Evolutionary conservation across 179 eudicot genomes (phyloP), one percentile per base, ranked within the genome.

Genomic region (Gypsophila paniculata): DNA sequence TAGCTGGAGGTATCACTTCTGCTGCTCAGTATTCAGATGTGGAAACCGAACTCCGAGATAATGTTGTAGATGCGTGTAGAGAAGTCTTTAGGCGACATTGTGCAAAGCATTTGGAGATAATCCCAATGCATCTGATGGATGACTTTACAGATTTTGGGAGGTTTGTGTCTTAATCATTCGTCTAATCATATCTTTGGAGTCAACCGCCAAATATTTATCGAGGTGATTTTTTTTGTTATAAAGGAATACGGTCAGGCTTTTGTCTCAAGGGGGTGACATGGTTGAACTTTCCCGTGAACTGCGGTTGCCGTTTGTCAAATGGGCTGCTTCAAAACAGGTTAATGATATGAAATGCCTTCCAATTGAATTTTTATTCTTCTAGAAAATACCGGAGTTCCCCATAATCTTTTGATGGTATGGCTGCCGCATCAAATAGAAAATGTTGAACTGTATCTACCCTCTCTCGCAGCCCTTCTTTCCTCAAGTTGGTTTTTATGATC

Each of bases 241-340:
- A 75, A 91, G 96, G 87, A 87, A 81, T 75, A 77, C 89, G 69
- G 94, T 91, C 14, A 94, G 85, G 86, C 85, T 94, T 70, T 76
- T 94, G 86, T 83, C 96, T 59, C 85, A 75, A 78, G 96, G 96
- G 70, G 99, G 99, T 72, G 91, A 94, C 83, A 88, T 88, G 91
- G 74, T 91, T 63, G 92, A 87, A 82, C 91, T 94, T 82, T 82
- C 92, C 78, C 89, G 86, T 77, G 97, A 94, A 82, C 77, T 94
- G 68, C 91, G 99, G 65, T 70, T 84, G 57, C 90, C 99, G 34
- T 94, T 94, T 73, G 89, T 84, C 42, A 86, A 85, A 72, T 91
- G 99, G 99, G 78, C 83, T 72, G 76, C 82, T 72, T 68, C 78
- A 65, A 90, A 86, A 74, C 99, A 91, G 99, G 98, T 93, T 76